Evolutionary conservation across 805 yeast species (phyloP), one percentile per base, ranked within the genome.

Genomic region (Teunomyces cretensis): DNA sequence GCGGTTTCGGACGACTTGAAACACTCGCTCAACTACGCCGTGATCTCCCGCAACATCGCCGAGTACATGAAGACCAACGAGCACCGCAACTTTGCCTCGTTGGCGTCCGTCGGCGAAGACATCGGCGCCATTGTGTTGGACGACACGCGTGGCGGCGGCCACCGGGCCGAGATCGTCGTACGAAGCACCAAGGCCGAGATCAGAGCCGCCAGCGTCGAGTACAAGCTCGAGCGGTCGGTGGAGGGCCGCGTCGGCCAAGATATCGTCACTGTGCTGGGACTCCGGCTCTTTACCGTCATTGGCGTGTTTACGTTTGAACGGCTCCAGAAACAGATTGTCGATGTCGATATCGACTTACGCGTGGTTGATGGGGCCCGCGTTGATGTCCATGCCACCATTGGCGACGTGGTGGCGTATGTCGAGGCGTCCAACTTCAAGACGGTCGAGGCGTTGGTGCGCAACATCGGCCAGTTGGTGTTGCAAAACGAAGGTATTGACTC

Each of bases 291-390:
- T 41, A 84, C 96, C 0, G 72, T 91, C n/a, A 86, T 94, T 53
- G 99, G 99, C 4, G 94, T 94, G 6, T 92, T 90, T 68, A 85
- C 90, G 1, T 88, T 90, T 66, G 99, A 94, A 62, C 74, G 99
- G 47, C 64, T 84, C 16, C 84, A 85, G 56, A 82, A 79, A 53
- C 99, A 94, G 66, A 82, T 82, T 38, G 88, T 94, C 6, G 86
- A 86, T 53, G 64, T 89, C 22, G 76, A 75, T 42, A 64, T 81
- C 52, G 57, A 57, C 2, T 50, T 73, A 15, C 43, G 50, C 15
- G 41, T 58, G 41, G 44, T 28, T 14, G 52, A 58, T 4, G 49
- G 58, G 17, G 56, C 66, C 13, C 54, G 61, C n/a, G 68, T 75
- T 39, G 61, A 72, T 27, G 69, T 79, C 33, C 67, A 68, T 43